These are phyloP conservation scores for Yarrowia sp. DNA, from an alignment of 805 yeast genomes.

Conservation along the genomic window DNA sequence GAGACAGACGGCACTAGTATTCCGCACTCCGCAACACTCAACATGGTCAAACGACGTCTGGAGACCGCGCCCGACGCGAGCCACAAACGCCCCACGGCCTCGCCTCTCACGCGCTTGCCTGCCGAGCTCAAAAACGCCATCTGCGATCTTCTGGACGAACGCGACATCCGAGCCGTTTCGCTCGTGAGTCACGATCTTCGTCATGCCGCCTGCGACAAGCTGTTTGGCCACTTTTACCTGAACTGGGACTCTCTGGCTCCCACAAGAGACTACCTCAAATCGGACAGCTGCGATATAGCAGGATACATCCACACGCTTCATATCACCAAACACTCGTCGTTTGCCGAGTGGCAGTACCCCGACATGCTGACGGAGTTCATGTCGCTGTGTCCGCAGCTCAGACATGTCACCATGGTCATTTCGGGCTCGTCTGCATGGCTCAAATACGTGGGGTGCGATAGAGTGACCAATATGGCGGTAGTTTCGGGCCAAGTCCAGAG, in stretches of 20 bases:
- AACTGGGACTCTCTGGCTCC: conserved; percentile 15
- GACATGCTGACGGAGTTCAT: conserved; percentile 37
- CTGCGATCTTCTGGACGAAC: conserved; percentile 14
- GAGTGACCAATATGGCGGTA: conserved; percentile 9
- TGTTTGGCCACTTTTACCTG: conserved; percentile 18
- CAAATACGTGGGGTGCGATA: conserved; percentile 39
- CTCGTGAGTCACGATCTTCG: conserved; percentile 30
- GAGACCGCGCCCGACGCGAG: conserved; percentile 14
- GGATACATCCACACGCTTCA: conserved; percentile 13
- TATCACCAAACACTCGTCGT: conserved; percentile 40
- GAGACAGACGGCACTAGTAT: conserved; percentile 12
- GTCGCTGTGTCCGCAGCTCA: conserved; percentile 34
- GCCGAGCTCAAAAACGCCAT: conserved; percentile 32
- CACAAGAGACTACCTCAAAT: conserved; percentile 6
- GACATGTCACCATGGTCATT: conserved; percentile 11
- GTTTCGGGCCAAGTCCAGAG: conserved; percentile 27
- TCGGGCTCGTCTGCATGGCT: conserved; percentile 42
- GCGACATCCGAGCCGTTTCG: conserved; percentile 16
- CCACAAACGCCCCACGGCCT: conserved; percentile 25
- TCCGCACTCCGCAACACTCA: not conserved
- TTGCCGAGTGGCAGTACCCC: conserved; percentile 41
- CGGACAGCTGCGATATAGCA: not conserved
- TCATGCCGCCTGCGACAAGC: conserved; percentile 29
- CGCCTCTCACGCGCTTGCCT: conserved; percentile 24
- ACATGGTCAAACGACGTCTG: conserved; percentile 36